phyloP scores from a whole-genome alignment of 192 early-diverging fungal species.

The Coemansia sp. region DNA sequence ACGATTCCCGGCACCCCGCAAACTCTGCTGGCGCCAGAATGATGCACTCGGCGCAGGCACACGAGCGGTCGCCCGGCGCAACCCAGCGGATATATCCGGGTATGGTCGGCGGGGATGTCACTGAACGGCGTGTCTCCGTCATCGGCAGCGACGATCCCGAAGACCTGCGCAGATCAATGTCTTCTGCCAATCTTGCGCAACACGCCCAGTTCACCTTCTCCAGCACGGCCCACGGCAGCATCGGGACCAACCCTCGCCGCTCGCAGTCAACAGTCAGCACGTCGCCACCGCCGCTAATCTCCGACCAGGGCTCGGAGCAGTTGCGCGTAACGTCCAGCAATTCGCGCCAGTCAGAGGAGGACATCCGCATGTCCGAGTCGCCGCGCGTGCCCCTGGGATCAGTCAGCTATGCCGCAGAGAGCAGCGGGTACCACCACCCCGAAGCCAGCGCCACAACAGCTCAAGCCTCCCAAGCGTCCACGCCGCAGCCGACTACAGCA shows the following conservation, averaged over 20 bases:
- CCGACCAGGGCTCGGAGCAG: neutral
- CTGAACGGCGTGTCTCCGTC: neutral
- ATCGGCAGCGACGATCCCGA: constrained; percentile 5
- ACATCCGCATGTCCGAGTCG: constrained; percentile 46
- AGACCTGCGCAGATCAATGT: constrained; percentile 3
- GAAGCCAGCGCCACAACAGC: neutral
- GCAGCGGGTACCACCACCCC: no score
- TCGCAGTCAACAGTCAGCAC: neutral
- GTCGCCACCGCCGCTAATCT: neutral
- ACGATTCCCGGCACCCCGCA: constrained; percentile 1
- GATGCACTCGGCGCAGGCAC: neutral
- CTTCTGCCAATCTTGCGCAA: constrained; percentile 22
- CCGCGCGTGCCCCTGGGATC: constrained; percentile 1
- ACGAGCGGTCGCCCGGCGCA: neutral
- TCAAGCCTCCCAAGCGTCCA: neutral
- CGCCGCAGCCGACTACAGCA: neutral
- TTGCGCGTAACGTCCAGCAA: constrained; percentile 1
- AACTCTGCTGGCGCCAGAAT: neutral
- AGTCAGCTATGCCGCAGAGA: neutral
- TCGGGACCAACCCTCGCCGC: neutral
- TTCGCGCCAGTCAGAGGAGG: constrained; percentile 25
- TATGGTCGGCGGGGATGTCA: no score
- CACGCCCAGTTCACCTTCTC: constrained; percentile 38
- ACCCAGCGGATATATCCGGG: no score
- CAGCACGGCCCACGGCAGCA: constrained; percentile 5